Evolutionary conservation across 2,329 filamentous ascomycete genomes (phyloP), one percentile per base, ranked within the genome.

Genomic region (Penicillium sp.): DNA sequence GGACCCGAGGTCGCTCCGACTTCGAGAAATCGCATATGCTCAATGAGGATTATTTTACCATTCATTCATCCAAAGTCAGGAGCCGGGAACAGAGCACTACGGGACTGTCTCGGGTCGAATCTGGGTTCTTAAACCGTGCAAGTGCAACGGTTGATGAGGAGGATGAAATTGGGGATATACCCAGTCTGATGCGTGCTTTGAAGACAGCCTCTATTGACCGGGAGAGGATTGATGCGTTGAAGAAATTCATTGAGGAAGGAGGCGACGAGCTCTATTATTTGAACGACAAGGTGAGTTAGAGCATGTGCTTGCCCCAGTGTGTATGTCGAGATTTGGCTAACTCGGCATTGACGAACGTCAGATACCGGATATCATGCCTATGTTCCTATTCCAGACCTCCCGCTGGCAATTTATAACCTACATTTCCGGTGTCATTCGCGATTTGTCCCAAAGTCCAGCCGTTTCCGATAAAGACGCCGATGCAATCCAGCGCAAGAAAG

Each of bases 341-440:
- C 27, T 43, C 16, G 16, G 29, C 6, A 18, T 32, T 9, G 10
- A 10, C 4, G 27, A 11, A 34, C 19, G 36, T 8, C 38, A 86
- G 69, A 93, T 96, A 81, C 87, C 90, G 51, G 85, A 91, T 41
- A 89, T 96, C 62, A 92, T 96, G 91, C 80, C 84, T 0, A 79
- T 89, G 54, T 90, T 97, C 66, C 80, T 99, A 18, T 99, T 96
- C 69, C 93, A 97, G 71, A 86, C 87, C 16, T 96, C 92, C 2
- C 84, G 92, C 23, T 84, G 87, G 57, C 84, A 91, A 53, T 79
- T 97, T 4, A 79, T 97, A 14, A 79, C 84, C 16, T 83, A 85
- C 47, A 76, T 99, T 43, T 85, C 85, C 63, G 75, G 83, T n/a
- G 78, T 83, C 11, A 79, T 88, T 59, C 81, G 89, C 44, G 75